These are phyloP conservation scores for Santalum album DNA, from an alignment of 164 flowering plant genomes.

Conservation along the genomic window DNA sequence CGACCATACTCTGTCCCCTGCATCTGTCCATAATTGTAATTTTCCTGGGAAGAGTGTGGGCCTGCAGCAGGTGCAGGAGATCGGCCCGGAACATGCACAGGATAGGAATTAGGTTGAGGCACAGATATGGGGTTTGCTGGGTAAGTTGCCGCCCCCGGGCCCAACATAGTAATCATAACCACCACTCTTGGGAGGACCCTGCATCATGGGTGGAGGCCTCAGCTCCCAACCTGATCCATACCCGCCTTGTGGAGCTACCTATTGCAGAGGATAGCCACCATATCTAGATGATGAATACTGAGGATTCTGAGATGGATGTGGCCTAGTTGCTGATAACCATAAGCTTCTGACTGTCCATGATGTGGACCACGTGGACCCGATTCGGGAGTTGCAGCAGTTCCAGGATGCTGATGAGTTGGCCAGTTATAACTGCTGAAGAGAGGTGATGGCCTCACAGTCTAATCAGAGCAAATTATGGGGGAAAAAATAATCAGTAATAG, in stretches of 20 bases:
- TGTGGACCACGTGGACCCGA: constrained; percentile 71
- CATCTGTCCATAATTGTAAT: constrained; percentile 69
- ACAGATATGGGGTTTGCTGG: background rate
- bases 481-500: constrained; percentile 6
- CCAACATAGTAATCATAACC: constrained; percentile 54
- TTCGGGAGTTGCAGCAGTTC: constrained; percentile 49
- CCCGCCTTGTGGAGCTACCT: constrained; percentile 46
- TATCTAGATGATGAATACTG: constrained; percentile 52
- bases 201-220: constrained; percentile 46
- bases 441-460: constrained; percentile 64
- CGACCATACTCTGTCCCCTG: constrained; percentile 54
- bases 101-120: constrained; percentile 13
- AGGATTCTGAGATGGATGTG: constrained; percentile 50
- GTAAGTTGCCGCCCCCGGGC: constrained; percentile 24
- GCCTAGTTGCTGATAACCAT: constrained; percentile 70
- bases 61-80: constrained; percentile 21
- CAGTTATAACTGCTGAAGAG: constrained; percentile 45
- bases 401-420: constrained; percentile 56
- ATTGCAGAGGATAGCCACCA: constrained; percentile 62
- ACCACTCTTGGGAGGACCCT: constrained; percentile 41
- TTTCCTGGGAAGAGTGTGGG: constrained; percentile 38
- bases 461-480: constrained; percentile 15
- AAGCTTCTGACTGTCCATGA: constrained; percentile 30
- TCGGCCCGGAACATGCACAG: constrained; percentile 24
- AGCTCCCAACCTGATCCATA: constrained; percentile 73